A percentile compares a stretch with the other conserved stretches of the same genome.
Conservation (phyloP, 2,329 filamentous ascomycete species). For the Paracamarosporium sp. region DNA sequence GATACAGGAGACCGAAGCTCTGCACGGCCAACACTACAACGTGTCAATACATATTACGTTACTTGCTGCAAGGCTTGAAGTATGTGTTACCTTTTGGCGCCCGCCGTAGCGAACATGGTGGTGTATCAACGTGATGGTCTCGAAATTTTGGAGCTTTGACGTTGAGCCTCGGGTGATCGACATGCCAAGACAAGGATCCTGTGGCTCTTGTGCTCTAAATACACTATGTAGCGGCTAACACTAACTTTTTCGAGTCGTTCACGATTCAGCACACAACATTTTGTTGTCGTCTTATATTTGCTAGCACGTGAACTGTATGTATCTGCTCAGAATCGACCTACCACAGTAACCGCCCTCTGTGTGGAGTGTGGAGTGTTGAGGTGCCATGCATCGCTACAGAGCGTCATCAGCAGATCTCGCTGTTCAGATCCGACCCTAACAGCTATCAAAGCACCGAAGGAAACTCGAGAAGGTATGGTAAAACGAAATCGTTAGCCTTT, state of each 20-base stretch:
- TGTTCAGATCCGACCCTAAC: too few species aligned
- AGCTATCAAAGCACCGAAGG: too few species aligned
- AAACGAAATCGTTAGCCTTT: too few species aligned
- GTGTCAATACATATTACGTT: too few species aligned
- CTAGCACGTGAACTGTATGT: too few species aligned
- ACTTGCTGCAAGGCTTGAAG: background rate
- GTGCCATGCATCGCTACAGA: too few species aligned
- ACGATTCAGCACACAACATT: background rate
- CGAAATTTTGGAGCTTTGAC: constrained; percentile 1
- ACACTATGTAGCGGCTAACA: background rate
- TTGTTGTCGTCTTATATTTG: too few species aligned
- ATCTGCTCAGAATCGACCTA: too few species aligned
- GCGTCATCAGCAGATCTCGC: too few species aligned
- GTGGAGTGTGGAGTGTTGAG: too few species aligned
- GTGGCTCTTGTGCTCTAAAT: background rate
- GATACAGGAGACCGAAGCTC: constrained; percentile 42
- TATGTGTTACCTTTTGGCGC: background rate
- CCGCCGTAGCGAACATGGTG: constrained; percentile 1
- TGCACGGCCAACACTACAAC: constrained; percentile 38
- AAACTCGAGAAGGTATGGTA: too few species aligned
- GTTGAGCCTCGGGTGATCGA: background rate
- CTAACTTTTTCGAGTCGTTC: background rate
- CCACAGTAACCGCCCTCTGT: too few species aligned
- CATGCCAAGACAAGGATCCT: background rate
- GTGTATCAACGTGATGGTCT: background rate